Base-by-base conservation (phyloP, 1,284 basidiomycete species). In the Pisolithus thermaeus region DNA sequence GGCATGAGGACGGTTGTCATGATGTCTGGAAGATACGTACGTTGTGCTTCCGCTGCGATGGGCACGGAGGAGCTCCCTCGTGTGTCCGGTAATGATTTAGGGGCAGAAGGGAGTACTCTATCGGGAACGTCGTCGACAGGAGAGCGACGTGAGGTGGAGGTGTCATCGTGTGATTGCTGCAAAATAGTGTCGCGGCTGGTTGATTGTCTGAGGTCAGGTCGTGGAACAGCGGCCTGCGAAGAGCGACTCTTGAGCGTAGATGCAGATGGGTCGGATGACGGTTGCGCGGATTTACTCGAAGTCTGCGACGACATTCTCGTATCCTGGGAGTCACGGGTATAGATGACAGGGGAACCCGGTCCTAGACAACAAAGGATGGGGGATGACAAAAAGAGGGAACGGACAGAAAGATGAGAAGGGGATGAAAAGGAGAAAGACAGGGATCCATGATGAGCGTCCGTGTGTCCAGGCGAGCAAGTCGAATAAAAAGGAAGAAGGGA, bases 391-490 rank as follows among this genome's bases (percentile, higher is more conserved):
- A 69, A 66, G 61, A 63, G 57, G 59, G 22, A 54, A 60, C 51
- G 64, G 60, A 72, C 60, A 68, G 65, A 65, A 64, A 59, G 48
- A 44, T 39, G 48, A 48, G 58, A 61, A 48, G 47, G 59, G 49
- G 12, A 53, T 64, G 67, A 55, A 56, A 55, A 53, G 50, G 46
- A 38, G 42, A 61, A 70, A 66, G 62, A 66, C 12, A 69, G 56
- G 59, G 63, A 63, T 76, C 78, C 75, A 79, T 73, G 70, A 75
- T 76, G 73, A 78, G 73, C 73, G 75, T 76, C 76, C 73, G 70
- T 71, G 71, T 67, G 73, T 77, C 72, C 75, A 71, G 66, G 66
- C 70, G 67, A 67, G 71, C 70, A 73, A 64, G 68, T 64, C 69
- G 70, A 70, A 68, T 52, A 71, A 69, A 67, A 70, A 70, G 70